These are phyloP conservation scores for Leishmania turanica DNA, from an alignment of 208 protist species.

Conservation along the genomic window DNA sequence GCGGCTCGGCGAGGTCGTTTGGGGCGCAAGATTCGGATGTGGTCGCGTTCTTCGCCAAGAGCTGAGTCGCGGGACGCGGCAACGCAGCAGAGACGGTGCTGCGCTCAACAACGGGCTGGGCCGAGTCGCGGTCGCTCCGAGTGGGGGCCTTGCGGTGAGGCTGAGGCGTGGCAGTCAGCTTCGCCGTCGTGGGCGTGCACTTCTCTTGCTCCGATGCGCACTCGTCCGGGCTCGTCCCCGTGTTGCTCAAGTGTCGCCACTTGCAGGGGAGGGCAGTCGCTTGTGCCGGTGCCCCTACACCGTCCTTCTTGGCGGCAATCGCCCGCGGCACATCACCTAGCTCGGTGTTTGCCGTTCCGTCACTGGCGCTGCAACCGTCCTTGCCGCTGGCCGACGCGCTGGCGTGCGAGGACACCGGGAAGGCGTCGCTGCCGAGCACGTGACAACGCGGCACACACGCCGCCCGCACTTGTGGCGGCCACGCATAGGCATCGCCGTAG, in stretches of 20 bases:
- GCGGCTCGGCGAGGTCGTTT: neutral
- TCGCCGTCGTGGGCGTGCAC: neutral
- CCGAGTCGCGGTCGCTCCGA: neutral
- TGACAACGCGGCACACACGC: neutral
- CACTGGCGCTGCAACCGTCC: neutral
- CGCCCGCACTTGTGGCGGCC: constrained; percentile 15
- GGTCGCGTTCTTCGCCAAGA: neutral
- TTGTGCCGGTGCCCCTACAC: neutral
- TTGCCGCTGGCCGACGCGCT: neutral
- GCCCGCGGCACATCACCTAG: neutral
- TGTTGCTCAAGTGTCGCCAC: neutral
- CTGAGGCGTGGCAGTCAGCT: neutral
- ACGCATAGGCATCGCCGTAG: constrained; percentile 34
- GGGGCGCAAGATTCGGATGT: neutral
- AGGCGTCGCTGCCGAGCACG: neutral
- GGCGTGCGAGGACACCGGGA: neutral
- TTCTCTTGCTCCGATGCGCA: neutral
- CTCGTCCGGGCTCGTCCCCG: neutral
- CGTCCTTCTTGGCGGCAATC: too few species aligned
- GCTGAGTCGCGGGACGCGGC: neutral
- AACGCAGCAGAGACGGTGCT: too few species aligned
- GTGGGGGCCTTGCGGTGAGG: neutral
- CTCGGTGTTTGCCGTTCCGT: neutral
- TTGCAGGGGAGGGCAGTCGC: neutral
- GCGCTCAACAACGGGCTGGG: neutral